These are phyloP conservation scores for Viola odorata DNA, from an alignment of 345 rosid species.

Conservation along the genomic window DNA sequence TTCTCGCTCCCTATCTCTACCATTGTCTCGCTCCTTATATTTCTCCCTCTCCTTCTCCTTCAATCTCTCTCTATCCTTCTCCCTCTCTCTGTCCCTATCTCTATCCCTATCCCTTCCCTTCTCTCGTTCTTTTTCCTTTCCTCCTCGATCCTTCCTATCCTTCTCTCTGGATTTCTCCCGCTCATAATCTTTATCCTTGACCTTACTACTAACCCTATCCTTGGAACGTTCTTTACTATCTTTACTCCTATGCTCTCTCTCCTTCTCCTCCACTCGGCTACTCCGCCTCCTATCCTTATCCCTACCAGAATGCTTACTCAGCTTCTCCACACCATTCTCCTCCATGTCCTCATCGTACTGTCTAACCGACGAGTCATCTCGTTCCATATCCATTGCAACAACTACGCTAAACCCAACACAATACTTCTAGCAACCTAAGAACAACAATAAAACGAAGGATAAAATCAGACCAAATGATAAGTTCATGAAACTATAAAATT, in stretches of 20 bases:
- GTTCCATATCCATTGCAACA: conserved; percentile 5
- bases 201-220: conserved; percentile 21
- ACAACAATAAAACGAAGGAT: neutral
- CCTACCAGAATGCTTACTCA: conserved; percentile 17
- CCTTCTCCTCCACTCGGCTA: conserved; percentile 18
- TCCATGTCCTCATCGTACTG: conserved; percentile 16
- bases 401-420: neutral
- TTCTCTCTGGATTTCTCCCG: conserved; percentile 38
- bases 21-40: conserved; percentile 27
- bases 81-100: conserved; percentile 20
- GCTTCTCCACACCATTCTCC: conserved; percentile 14
- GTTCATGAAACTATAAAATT: too few relatives aligned
- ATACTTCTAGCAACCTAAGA: neutral
- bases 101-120: conserved; percentile 27
- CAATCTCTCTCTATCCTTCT: conserved; percentile 23
- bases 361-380: neutral
- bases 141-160: conserved; percentile 18
- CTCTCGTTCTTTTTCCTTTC: conserved; percentile 39
- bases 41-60: conserved; percentile 34
- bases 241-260: conserved; percentile 16
- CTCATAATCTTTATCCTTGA: conserved; percentile 19
- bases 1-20: conserved; percentile 36
- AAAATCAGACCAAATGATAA: neutral
- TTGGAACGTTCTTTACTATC: conserved; percentile 19
- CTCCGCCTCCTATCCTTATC: conserved; percentile 23